Evolutionary conservation across 2,329 filamentous ascomycete species (phyloP).

Genomic region (Lachnellula cervina): DNA sequence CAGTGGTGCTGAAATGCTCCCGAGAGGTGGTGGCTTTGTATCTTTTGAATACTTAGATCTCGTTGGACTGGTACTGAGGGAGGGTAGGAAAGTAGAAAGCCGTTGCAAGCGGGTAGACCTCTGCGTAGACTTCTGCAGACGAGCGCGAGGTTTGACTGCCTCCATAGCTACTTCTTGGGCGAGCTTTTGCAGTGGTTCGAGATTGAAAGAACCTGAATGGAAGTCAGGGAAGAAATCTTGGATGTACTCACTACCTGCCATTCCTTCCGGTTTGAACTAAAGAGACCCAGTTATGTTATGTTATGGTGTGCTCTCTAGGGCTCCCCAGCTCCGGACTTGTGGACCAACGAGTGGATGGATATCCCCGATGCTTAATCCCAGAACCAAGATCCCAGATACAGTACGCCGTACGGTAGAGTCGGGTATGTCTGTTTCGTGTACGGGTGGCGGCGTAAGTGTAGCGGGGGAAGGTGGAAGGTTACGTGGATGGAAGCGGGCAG

Average conservation of each 20-base stretch:
- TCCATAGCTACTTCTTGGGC: constrained; percentile 3
- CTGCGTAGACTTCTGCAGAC: constrained; percentile 3
- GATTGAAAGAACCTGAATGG: background rate
- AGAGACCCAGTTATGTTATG: background rate
- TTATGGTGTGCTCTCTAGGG: background rate
- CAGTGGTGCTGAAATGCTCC: background rate
- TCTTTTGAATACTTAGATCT: constrained; percentile 7
- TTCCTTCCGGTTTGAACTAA: background rate
- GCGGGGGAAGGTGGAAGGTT: too few relatives aligned
- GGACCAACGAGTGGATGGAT: too few relatives aligned
- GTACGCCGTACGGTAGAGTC: too few relatives aligned
- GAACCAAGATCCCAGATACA: too few relatives aligned
- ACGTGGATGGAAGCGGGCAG: background rate
- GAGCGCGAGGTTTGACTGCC: background rate
- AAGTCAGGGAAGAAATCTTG: background rate
- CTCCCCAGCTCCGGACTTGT: too few relatives aligned
- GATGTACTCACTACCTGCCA: background rate
- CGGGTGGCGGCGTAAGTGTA: background rate
- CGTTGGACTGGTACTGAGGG: constrained; percentile 12
- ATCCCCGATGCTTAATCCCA: too few relatives aligned
- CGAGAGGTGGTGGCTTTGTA: background rate
- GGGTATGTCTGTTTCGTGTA: too few relatives aligned
- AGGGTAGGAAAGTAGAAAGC: constrained; percentile 13
- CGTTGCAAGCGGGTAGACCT: constrained; percentile 9
- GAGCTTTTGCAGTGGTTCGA: background rate